A percentile compares a stretch with the other conserved stretches of the same genome.
These are phyloP conservation scores for Ambrosia hybrid DNA, from an alignment of 140 eudicot genomes.

Conservation along the genomic window DNA sequence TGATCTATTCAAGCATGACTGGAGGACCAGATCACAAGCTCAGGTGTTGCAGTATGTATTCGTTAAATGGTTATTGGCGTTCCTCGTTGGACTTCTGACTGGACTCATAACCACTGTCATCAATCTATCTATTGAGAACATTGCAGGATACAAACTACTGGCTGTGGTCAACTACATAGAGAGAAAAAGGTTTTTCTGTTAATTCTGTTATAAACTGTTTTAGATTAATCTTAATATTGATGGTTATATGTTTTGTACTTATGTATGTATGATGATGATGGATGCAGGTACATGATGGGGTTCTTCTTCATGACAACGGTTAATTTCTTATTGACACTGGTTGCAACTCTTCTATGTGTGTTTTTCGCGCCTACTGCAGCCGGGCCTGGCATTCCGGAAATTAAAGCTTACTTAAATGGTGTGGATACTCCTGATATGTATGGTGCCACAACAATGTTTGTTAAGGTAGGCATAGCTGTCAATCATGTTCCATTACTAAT, in stretches of 20 bases:
- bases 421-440: slow-evolving; percentile 87
- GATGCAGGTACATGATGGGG: slow-evolving; percentile 80
- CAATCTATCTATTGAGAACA: slow-evolving; percentile 84
- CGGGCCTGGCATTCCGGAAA: slow-evolving; percentile 67
- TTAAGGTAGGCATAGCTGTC: slow-evolving; percentile 55
- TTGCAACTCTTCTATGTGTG: slow-evolving; percentile 59
- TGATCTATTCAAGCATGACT: slow-evolving; percentile 85
- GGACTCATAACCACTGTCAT: slow-evolving; percentile 78
- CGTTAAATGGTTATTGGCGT: slow-evolving; percentile 78
- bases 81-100: slow-evolving; percentile 78
- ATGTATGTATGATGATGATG: slow-evolving; percentile 16
- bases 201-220: background rate
- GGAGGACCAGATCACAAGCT: slow-evolving; percentile 77
- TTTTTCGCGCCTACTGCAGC: slow-evolving; percentile 91
- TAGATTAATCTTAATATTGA: background rate
- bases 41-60: slow-evolving; percentile 67
- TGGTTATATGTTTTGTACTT: background rate
- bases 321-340: slow-evolving; percentile 60
- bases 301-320: slow-evolving; percentile 51
- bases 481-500: slow-evolving; percentile 1
- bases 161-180: slow-evolving; percentile 61
- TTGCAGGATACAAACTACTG: slow-evolving; percentile 83
- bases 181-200: slow-evolving; percentile 44
- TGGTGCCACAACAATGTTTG: slow-evolving; percentile 76
- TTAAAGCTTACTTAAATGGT: slow-evolving; percentile 81